phyloP scores from a whole-genome alignment of 176 grass and related monocot genomes.

The Oryza australiensis region DNA sequence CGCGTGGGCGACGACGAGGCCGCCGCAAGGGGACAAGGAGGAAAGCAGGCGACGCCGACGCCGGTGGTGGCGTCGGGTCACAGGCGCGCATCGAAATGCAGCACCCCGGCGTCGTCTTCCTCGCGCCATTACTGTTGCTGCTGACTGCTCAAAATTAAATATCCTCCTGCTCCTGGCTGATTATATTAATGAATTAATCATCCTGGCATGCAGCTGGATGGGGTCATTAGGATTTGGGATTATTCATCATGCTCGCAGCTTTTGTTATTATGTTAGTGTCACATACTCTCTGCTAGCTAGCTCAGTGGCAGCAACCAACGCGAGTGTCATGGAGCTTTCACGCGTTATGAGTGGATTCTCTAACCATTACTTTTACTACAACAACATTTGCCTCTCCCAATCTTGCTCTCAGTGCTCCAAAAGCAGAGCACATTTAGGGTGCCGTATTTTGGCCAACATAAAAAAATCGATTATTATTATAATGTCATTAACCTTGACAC shows the following conservation, averaged over 20 bases:
- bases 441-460: no score
- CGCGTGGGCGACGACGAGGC: no score
- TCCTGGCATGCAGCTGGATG: not conserved
- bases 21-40: no score
- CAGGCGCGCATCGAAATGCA: no score
- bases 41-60: no score
- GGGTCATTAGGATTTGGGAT: not conserved
- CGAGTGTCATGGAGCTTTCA: not conserved
- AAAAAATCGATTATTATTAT: not conserved
- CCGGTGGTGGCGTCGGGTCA: no score
- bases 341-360: not conserved
- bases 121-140: no score
- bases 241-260: not conserved
- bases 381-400: not conserved
- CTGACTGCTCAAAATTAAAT: not conserved
- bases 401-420: not conserved
- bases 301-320: not conserved
- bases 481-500: not conserved
- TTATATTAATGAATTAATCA: not conserved
- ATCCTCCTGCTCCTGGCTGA: not conserved
- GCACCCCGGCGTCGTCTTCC: no score
- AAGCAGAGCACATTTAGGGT: not conserved
- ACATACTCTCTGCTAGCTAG: not conserved
- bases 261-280: not conserved
- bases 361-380: not conserved